Base-by-base conservation (phyloP, 1,284 basidiomycete genomes). In the Volvariella surrecta region DNA sequence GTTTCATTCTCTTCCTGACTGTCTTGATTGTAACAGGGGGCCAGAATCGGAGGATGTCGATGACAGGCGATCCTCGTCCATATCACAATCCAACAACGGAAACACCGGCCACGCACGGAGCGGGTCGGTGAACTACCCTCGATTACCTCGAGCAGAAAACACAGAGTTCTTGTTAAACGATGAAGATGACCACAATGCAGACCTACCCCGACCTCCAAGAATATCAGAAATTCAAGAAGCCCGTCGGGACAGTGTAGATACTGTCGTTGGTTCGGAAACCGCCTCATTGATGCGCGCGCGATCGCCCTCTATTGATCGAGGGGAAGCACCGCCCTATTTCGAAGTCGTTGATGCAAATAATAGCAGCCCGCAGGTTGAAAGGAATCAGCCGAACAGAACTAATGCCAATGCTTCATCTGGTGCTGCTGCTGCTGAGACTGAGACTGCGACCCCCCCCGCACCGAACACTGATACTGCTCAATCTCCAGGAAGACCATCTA, bases 281-380 rank as follows among this genome's bases (percentile, higher is more conserved):
- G 38, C 32, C 16, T 48, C 18, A 21, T 18, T 49, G 61, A 55
- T 28, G 52, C 57, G 3, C 55, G 57, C 37, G 59, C 58, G 20
- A 52, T 59, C 43, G 57, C 50, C 10, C 50, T 51, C 16, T 42
- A 34, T 68, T 50, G 66, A 71, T 3, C 61, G 74, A 46, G 83
- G 77, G 19, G 73, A 76, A 35, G 76, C 78, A 7, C 82, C 82
- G 4, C 58, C 80, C 0, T 85, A 86, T 56, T 71, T 70, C 41
- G 81, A 84, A 57, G 74, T 71, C 13, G 60, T 76, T 4, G 60
- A 63, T 37, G 39, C 38, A 16, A 24, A 42, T 31, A 13, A 32
- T 15, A 45, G 42, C 16, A 37, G 39, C 32, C 37, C 38, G n/a
- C 39, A 28, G 18, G 24, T 32, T 35, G 47, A 28, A 20, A 44